Conservation (phyloP, 352 stramenopile species). For the Phytophthora ramorum region DNA sequence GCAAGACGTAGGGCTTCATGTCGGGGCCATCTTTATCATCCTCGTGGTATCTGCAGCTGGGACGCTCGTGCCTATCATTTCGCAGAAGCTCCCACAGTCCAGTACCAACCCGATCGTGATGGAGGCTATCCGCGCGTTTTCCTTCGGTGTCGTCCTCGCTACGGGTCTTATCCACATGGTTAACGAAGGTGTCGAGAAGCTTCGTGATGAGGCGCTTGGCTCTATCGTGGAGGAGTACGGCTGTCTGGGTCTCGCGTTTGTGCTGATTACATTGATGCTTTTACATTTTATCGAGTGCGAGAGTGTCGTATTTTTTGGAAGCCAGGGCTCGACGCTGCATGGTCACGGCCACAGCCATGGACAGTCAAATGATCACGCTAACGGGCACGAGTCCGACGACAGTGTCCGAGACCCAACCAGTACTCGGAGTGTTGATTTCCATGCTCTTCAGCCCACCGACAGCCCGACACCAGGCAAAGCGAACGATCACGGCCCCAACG, state of each 20-base stretch:
- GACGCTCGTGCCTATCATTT: slow-evolving; percentile 45
- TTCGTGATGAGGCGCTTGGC: slow-evolving; percentile 55
- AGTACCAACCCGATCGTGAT: slow-evolving; percentile 34
- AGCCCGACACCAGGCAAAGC: slow-evolving; percentile 1
- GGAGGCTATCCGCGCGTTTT: slow-evolving; percentile 50
- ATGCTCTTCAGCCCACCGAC: slow-evolving; percentile 9
- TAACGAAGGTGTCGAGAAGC: slow-evolving; percentile 53
- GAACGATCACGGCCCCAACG: not conserved
- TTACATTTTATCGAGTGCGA: slow-evolving; percentile 65
- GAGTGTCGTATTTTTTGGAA: slow-evolving; percentile 51
- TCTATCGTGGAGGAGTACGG: slow-evolving; percentile 51
- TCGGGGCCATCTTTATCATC: slow-evolving; percentile 51
- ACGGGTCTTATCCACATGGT: slow-evolving; percentile 73
- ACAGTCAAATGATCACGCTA: not conserved
- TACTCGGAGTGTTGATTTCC: not conserved
- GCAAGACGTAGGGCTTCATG: slow-evolving; percentile 44
- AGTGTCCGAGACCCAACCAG: not conserved
- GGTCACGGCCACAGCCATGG: slow-evolving; percentile 34
- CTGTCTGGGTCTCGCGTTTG: slow-evolving; percentile 47
- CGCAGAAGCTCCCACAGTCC: slow-evolving; percentile 25
- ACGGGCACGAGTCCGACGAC: not conserved
- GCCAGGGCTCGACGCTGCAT: slow-evolving; percentile 16
- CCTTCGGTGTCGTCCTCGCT: slow-evolving; percentile 61
- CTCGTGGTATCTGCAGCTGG: slow-evolving; percentile 43
- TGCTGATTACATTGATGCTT: slow-evolving; percentile 53